Evolutionary conservation across 345 rosid genomes (phyloP), one percentile per base, ranked within the genome.

Genomic region (Clausena lansium): DNA sequence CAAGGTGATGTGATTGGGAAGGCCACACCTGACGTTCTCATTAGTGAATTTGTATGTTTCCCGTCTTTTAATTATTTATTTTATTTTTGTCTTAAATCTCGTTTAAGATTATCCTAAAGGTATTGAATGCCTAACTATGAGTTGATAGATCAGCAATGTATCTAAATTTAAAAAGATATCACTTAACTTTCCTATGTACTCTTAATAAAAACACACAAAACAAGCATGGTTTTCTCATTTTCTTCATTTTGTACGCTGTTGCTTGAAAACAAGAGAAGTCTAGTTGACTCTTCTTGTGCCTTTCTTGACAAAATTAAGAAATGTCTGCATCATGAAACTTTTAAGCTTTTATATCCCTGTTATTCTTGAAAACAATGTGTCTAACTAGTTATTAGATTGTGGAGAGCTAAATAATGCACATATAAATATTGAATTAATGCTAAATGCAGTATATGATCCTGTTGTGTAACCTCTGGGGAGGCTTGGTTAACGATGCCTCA

Each of bases 21-120:
- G 87, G 85, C 85, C 63, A 95, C 97, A 57, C 99, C 99, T 45
- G 99, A 95, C 71, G 93, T 86, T 83, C 84, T 95, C 75, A 92
- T 95, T 81, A 82, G 83, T 55, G 94, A 92, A 89, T 90, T 93
- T 88, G 99, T 95, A 92, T 38, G 99, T 86, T 79, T 81, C 81
- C 70, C 54, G 24, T 64, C 76, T 58, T 77, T 74, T 67, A 25
- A 65, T 67, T 15, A 14, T 74, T 11, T 67, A 35, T n/a, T 63
- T 20, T 70, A 50, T 47, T 32, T 59, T 33, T 10, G 4, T 45
- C 50, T 13, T 45, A 45, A 45, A 11, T 25, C 20, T 8, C 19
- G 22, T 65, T 57, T 10, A 20, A 20, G 47, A 74, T 22, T 30
- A 54, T 54, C 45, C 28, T 10, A 57, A 1, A 33, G 30, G 22